Percentiles rank a stretch among this genome's conserved stretches.
phyloP scores from a whole-genome alignment of 1,284 basidiomycete genomes.

The Sanguinoderma infundibulare region DNA sequence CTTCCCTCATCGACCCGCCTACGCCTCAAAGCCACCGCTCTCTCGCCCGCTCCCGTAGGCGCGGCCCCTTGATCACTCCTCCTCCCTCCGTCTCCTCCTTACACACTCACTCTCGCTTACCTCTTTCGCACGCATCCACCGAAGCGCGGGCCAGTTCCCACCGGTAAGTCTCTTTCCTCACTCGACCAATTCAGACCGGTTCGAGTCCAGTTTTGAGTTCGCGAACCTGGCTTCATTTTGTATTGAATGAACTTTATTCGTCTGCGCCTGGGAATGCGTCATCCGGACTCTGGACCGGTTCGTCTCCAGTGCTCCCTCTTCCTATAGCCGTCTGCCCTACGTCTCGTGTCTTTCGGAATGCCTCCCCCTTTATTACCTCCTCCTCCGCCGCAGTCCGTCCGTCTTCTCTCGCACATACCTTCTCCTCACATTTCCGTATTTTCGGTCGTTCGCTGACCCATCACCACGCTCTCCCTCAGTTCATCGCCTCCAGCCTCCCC shows the following conservation, averaged over 20 bases:
- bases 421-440: conserved; percentile 21
- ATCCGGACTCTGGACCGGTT: conserved; percentile 30
- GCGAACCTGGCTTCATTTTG: conserved; percentile 16
- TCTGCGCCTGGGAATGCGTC: conserved; percentile 22
- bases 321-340: conserved; percentile 19
- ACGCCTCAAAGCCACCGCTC: conserved; percentile 24
- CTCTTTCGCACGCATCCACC: conserved; percentile 29
- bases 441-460: conserved; percentile 23
- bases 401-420: conserved; percentile 20
- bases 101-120: conserved; percentile 21
- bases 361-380: conserved; percentile 22
- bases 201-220: conserved; percentile 18
- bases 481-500: conserved; percentile 23
- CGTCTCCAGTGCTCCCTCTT: conserved; percentile 22
- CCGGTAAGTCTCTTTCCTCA: conserved; percentile 31
- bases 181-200: conserved; percentile 18
- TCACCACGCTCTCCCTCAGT: conserved; percentile 25
- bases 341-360: conserved; percentile 20
- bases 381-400: conserved; percentile 25
- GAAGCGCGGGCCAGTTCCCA: conserved; percentile 16
- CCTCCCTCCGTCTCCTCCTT: conserved; percentile 27
- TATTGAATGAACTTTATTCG: conserved; percentile 31
- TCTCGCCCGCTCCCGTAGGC: conserved; percentile 8
- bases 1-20: conserved; percentile 21
- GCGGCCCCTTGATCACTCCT: conserved; percentile 22